These are phyloP conservation scores for Botrytis sinoallii DNA, from an alignment of 2,329 filamentous ascomycete species.

Conservation along the genomic window DNA sequence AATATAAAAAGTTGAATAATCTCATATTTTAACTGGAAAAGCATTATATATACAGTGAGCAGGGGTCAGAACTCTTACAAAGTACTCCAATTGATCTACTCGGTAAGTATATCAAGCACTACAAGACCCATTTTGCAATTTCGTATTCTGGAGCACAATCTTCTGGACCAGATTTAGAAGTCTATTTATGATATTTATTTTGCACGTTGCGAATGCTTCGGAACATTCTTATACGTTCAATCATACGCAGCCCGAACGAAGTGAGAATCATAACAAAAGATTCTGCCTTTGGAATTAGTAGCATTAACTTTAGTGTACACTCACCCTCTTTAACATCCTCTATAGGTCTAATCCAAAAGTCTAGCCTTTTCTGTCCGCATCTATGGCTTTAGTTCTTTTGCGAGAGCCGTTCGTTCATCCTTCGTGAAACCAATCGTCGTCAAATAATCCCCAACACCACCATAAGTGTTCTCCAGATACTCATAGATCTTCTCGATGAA, in stretches of 20 bases:
- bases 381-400: neutral
- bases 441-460: constrained; percentile 65
- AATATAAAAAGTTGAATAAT: too few relatives aligned
- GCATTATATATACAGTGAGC: too few relatives aligned
- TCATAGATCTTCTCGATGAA: constrained; percentile 59
- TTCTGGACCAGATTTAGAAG: neutral
- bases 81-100: neutral
- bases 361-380: neutral
- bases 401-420: constrained; percentile 30
- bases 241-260: neutral
- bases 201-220: neutral
- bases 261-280: neutral
- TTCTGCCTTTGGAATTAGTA: neutral
- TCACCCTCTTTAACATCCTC: neutral
- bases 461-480: constrained; percentile 61
- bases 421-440: constrained; percentile 56
- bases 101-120: neutral
- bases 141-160: neutral
- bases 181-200: neutral
- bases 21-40: too few relatives aligned
- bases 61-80: too few relatives aligned
- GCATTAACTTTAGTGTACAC: neutral
- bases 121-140: neutral
- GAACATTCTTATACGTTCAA: neutral
- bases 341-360: neutral